Conservation (phyloP, 208 protist genomes). For the Phytomonas francai region DNA sequence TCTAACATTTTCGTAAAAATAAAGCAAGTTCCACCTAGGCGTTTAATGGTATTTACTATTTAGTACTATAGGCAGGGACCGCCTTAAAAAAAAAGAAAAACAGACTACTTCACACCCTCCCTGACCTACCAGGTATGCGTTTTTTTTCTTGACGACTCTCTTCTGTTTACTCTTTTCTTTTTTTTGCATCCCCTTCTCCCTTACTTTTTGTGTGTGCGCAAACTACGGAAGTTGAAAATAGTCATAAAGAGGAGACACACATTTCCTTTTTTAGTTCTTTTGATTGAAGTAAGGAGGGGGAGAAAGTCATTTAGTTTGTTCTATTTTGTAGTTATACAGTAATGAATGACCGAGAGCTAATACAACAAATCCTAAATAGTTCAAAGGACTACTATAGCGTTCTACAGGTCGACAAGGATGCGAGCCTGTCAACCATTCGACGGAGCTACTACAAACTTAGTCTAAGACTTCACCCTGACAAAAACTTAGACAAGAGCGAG, state of each 20-base stretch:
- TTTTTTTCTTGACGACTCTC: slow-evolving; percentile 10
- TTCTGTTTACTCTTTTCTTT: slow-evolving; percentile 2
- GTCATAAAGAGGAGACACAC: background rate
- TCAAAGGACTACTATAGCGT: slow-evolving; percentile 28
- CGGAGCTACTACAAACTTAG: slow-evolving; percentile 33
- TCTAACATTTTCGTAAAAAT: background rate
- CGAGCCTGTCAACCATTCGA: slow-evolving; percentile 21
- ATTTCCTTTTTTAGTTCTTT: background rate
- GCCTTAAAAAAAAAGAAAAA: slow-evolving; percentile 9
- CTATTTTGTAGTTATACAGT: background rate
- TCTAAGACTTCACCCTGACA: slow-evolving; percentile 56
- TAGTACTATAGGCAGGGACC: background rate
- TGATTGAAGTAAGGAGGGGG: slow-evolving; percentile 2
- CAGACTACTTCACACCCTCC: background rate
- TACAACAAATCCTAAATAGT: slow-evolving; percentile 25
- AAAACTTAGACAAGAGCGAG: slow-evolving; percentile 21
- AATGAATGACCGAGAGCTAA: slow-evolving; percentile 1
- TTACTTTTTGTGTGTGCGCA: slow-evolving; percentile 10
- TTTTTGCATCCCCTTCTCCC: background rate
- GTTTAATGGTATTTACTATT: background rate
- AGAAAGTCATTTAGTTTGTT: background rate
- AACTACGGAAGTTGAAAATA: slow-evolving; percentile 3
- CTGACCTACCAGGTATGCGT: slow-evolving; percentile 3
- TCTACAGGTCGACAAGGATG: slow-evolving; percentile 15
- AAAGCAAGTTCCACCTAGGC: background rate